Evolutionary conservation across 768 basidiomycete genomes (phyloP), one percentile per base, ranked within the genome.

Genomic region (Fomitopsis serialis): DNA sequence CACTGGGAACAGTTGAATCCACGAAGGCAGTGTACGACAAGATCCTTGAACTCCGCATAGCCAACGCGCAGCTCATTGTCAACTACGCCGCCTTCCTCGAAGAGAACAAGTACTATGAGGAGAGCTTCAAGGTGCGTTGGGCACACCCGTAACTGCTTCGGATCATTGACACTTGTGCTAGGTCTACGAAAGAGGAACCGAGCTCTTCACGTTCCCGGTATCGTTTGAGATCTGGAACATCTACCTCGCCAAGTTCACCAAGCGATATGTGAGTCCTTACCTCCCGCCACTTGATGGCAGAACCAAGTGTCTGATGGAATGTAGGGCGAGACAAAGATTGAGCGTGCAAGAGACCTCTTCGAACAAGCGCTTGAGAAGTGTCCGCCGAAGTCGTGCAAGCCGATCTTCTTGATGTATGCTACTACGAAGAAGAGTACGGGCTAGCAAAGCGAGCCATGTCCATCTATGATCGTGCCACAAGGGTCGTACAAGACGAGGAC

Each of bases 181-280:
- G 89, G 88, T 96, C 23, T 99, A 98, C 66, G 97, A 98, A 67
- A 85, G 95, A 23, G 97, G 97, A 45, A 92, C 96, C 10, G 96
- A 98, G 58, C 74, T 98, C 27, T 98, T 98, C 75, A 96, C 95
- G 9, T 98, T 92, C 78, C 97, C 97, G 0, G 85, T 98, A 56
- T 95, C 93, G 3, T 98, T 98, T 68, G 97, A 99, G 71, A 85
- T 99, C 58, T 98, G 97, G 96, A 98, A 99, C 68, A 97, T 97
- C 50, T 99, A 98, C 69, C 73, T 99, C 19, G 87, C 92, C 42
- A 98, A 98, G 70, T 99, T 99, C 67, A 81, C 95, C 54, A 94
- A 92, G 70, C 89, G 97, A 71, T 98, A 95, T 71, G 92, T 95
- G 61, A 66, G 89, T 32, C n/a, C n/a, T n/a, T n/a, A n/a, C n/a